A percentile compares a stretch with the other conserved stretches of the same genome.
Conservation (phyloP, 176 grass and related monocot species). For the Urochloa ruziziensis region DNA sequence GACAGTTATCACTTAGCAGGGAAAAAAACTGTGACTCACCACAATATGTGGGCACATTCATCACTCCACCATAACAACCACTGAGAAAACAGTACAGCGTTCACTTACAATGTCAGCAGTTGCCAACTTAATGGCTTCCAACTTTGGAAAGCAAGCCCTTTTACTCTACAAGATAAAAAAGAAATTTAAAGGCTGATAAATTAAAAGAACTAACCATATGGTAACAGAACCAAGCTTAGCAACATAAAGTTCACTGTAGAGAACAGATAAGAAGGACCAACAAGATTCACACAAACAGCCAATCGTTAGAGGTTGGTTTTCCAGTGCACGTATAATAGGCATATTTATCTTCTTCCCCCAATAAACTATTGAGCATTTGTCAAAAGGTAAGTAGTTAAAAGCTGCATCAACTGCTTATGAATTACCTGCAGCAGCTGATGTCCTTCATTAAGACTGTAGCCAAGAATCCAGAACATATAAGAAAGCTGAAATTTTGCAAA, state of each 20-base stretch:
- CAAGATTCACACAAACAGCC: neutral
- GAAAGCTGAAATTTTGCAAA: conserved; percentile 48
- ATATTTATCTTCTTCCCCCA: neutral
- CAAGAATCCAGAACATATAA: conserved; percentile 74
- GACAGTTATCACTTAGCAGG: conserved; percentile 12
- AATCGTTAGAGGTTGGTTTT: neutral
- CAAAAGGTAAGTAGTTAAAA: neutral
- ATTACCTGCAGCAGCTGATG: conserved; percentile 70
- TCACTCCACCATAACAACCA: conserved; percentile 25
- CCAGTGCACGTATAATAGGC: neutral
- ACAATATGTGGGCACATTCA: neutral
- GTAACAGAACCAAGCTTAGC: neutral
- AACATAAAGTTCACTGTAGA: conserved; percentile 14
- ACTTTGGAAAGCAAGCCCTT: conserved; percentile 76
- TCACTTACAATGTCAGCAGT: conserved; percentile 87
- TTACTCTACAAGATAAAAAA: conserved; percentile 60
- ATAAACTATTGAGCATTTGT: neutral
- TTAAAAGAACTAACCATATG: neutral
- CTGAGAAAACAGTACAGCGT: conserved; percentile 1
- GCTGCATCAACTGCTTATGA: neutral
- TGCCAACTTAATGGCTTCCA: conserved; percentile 90
- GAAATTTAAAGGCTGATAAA: conserved; percentile 2
- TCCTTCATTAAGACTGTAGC: conserved; percentile 57
- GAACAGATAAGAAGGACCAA: neutral
- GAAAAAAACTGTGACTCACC: neutral